Base-by-base conservation (phyloP, 768 basidiomycete genomes). In the Gloeostereum incarnatum region DNA sequence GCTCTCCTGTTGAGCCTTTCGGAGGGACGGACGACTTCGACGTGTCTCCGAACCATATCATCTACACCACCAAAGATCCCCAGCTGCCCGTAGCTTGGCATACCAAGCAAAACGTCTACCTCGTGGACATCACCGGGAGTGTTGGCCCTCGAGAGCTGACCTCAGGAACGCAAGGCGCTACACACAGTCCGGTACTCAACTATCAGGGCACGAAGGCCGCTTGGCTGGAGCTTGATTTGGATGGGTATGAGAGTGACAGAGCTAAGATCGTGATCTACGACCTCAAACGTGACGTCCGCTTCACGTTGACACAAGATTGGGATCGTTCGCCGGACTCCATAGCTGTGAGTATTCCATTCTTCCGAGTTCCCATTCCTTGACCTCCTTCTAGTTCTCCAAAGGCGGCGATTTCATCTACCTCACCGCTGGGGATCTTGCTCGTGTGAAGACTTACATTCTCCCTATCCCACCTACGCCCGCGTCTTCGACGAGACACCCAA, bases 191-290 rank as follows among this genome's bases (percentile, higher is more conserved):
- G 0, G 70, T 75, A 5, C 76, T 94, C 55, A 85, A 66, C 41
- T 59, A 60, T 3, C 60, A 74, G 32, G 86, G 82, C 0, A 69
- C 69, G 35, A 82, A 82, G 56, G 77, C 75, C 2, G 90, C 85
- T 1, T 98, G 93, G 93, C 60, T 88, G 26, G 86, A 97, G 56
- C 71, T 92, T 44, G 78, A 81, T 36, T 56, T 83, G 52, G 90
- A 97, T 48, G 92, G 93, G 2, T 83, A 92, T 48, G 93, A 97
- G 58, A 70, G 82, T 36, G 93, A 94, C 59, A 74, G 87, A 44
- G 71, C 75, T 6, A 84, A 86, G 53, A 69, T 92, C 33, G 75
- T 90, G 30, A 71, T 91, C 6, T 87, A 81, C 49, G 87, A 93
- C 50, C 60, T 94, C 11, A 54, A 58, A 30, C 75, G 71, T 44